Percentiles rank a stretch among this genome's conserved stretches.
These are phyloP conservation scores for Alternaria sp. DNA, from an alignment of 2,329 filamentous ascomycete genomes.

Conservation along the genomic window DNA sequence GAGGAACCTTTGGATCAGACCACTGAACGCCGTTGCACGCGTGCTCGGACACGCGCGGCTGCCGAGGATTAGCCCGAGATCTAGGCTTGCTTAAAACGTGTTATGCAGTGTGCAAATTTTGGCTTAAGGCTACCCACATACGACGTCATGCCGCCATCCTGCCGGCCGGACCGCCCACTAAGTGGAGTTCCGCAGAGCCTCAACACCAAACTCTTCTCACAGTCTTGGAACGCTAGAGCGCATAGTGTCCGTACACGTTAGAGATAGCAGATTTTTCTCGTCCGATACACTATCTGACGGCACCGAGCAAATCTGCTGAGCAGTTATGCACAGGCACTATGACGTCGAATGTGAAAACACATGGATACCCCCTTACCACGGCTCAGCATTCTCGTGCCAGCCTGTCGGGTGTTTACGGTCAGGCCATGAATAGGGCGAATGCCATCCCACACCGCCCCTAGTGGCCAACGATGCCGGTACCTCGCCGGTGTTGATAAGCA, in stretches of 20 bases:
- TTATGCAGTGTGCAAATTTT: conserved; percentile 8
- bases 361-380: neutral
- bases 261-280: conserved; percentile 16
- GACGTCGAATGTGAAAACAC: conserved; percentile 10
- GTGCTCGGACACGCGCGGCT: conserved; percentile 15
- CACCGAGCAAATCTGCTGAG: conserved; percentile 2
- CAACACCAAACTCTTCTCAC: conserved; percentile 24
- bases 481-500: conserved; percentile 7
- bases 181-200: conserved; percentile 34
- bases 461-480: conserved; percentile 14
- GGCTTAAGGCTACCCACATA: conserved; percentile 12
- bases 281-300: conserved; percentile 5
- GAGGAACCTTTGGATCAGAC: conserved; percentile 12
- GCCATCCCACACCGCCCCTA: conserved; percentile 9
- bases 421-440: conserved; percentile 6
- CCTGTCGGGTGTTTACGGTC: conserved; percentile 21
- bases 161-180: conserved; percentile 16
- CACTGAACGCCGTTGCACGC: conserved; percentile 5
- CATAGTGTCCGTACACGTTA: conserved; percentile 16
- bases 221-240: conserved; percentile 18
- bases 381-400: conserved; percentile 1
- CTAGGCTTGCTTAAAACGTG: neutral
- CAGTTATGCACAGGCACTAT: conserved; percentile 1
- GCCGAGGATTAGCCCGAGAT: conserved; percentile 2
- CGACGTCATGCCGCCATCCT: conserved; percentile 19